Evolutionary conservation across 805 yeast species (phyloP).

Genomic region (Pichia cabralensis): DNA sequence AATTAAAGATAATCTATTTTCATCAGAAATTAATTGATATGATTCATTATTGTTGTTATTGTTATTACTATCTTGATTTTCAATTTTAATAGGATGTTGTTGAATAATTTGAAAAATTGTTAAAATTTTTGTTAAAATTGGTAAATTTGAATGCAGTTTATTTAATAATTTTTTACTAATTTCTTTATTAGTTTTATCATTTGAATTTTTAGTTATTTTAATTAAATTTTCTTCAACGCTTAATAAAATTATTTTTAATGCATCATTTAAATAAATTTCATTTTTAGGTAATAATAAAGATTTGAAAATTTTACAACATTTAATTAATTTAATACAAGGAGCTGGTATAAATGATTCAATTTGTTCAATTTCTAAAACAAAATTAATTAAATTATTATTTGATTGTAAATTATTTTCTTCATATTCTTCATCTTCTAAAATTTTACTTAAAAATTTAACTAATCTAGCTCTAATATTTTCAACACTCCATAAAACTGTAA

Average conservation of each 20-base stretch:
- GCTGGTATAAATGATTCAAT: slow-evolving; percentile 17
- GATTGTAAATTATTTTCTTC: not conserved
- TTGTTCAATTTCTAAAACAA: slow-evolving; percentile 2
- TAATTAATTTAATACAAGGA: slow-evolving; percentile 18
- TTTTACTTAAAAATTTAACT: slow-evolving; percentile 6
- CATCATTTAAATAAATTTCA: slow-evolving; percentile 13
- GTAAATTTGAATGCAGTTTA: slow-evolving; percentile 1
- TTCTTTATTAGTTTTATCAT: not conserved
- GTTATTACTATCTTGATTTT: not conserved
- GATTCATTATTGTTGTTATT: not conserved
- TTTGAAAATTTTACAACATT: slow-evolving; percentile 21
- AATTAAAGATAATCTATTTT: slow-evolving; percentile 22
- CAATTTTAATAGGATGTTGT: not conserved
- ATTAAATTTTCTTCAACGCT: slow-evolving; percentile 16
- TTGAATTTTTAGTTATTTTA: slow-evolving; percentile 9
- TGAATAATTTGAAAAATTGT: slow-evolving; percentile 1
- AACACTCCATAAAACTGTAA: slow-evolving; percentile 17
- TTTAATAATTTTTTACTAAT: slow-evolving; percentile 1
- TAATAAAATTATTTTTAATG: slow-evolving; percentile 18
- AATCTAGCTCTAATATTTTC: slow-evolving; percentile 12
- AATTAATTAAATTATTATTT: slow-evolving; percentile 3
- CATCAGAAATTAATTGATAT: slow-evolving; percentile 17
- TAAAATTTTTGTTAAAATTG: slow-evolving; percentile 6
- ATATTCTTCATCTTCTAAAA: slow-evolving; percentile 1
- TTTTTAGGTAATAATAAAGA: slow-evolving; percentile 19